A percentile compares a stretch with the other conserved stretches of the same genome.
Conservation (phyloP, 495 filamentous ascomycete species). For the Chaetomidium leptoderma region DNA sequence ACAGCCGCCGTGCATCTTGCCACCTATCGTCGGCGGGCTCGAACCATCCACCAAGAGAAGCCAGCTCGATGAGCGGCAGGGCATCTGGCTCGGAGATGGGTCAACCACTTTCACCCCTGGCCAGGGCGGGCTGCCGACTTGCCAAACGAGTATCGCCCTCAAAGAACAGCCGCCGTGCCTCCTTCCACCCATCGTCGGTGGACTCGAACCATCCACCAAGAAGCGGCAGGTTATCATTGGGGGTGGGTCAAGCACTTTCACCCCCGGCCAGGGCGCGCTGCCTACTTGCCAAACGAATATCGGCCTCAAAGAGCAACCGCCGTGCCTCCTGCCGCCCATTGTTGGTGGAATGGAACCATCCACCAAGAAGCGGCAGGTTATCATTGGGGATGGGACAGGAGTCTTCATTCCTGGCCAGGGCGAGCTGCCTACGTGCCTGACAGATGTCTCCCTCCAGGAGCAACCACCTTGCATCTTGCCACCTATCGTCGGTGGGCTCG, state of each 20-base stretch:
- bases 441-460: conserved; percentile 10
- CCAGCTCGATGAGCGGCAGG: no score
- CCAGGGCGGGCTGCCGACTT: conserved; percentile 13
- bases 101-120: conserved; percentile 16
- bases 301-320: conserved; percentile 16
- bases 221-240: conserved; percentile 30
- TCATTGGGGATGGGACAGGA: conserved; percentile 16
- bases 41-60: conserved; percentile 29
- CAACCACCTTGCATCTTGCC: conserved; percentile 27
- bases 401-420: conserved; percentile 11
- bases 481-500: conserved; percentile 18
- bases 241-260: conserved; percentile 9
- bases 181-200: conserved; percentile 28
- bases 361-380: conserved; percentile 29
- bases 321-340: conserved; percentile 29
- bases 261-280: conserved; percentile 4
- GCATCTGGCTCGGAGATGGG: conserved; percentile 19
- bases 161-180: conserved; percentile 26
- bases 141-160: conserved; percentile 18
- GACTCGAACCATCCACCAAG: conserved; percentile 26
- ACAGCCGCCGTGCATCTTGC: conserved; percentile 29
- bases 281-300: conserved; percentile 11
- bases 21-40: conserved; percentile 29
- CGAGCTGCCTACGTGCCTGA: conserved; percentile 10
- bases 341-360: conserved; percentile 4